Evolutionary conservation across 805 yeast species (phyloP).

Genomic region (Wickerhamiella domercqiae): DNA sequence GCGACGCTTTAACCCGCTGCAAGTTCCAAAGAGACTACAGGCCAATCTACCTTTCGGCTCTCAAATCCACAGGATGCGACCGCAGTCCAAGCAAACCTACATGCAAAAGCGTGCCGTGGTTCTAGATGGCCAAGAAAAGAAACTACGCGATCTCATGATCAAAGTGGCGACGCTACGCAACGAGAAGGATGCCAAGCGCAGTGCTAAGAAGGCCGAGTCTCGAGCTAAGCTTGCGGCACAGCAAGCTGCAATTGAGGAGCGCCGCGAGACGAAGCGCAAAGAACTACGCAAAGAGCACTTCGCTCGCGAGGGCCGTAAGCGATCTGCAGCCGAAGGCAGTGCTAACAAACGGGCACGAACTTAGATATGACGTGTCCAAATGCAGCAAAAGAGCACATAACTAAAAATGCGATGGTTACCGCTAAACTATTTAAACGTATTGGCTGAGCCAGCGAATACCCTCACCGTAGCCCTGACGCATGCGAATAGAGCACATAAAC

Average conservation of each 20-base stretch:
- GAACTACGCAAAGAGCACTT: conserved; percentile 82
- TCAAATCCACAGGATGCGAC: conserved; percentile 77
- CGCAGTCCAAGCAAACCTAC: conserved; percentile 64
- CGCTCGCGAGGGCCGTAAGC: conserved; percentile 23
- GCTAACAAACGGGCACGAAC: conserved; percentile 5
- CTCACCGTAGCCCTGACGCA: conserved; percentile 98
- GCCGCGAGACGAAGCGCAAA: conserved; percentile 56
- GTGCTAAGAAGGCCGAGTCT: conserved; percentile 56
- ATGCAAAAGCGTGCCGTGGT: conserved; percentile 87
- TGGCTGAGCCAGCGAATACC: conserved; percentile 98
- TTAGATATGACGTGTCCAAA: background rate
- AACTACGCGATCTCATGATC: conserved; percentile 77
- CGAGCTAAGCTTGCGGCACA: conserved; percentile 61
- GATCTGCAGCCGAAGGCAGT: conserved; percentile 12
- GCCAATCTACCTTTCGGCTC: conserved; percentile 79
- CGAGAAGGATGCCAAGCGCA: conserved; percentile 69
- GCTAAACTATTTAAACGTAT: conserved; percentile 43
- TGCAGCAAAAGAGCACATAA: background rate
- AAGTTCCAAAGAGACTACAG: conserved; percentile 68
- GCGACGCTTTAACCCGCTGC: conserved; percentile 73
- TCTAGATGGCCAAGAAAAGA: conserved; percentile 81
- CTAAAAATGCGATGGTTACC: background rate
- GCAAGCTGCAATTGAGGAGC: conserved; percentile 58
- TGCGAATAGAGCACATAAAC: conserved; percentile 93
- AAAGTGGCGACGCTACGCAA: conserved; percentile 72